A percentile compares a stretch with the other conserved stretches of the same genome.
phyloP scores from a whole-genome alignment of 2,329 filamentous ascomycete genomes.

The Paraconiothyrium brasiliense region DNA sequence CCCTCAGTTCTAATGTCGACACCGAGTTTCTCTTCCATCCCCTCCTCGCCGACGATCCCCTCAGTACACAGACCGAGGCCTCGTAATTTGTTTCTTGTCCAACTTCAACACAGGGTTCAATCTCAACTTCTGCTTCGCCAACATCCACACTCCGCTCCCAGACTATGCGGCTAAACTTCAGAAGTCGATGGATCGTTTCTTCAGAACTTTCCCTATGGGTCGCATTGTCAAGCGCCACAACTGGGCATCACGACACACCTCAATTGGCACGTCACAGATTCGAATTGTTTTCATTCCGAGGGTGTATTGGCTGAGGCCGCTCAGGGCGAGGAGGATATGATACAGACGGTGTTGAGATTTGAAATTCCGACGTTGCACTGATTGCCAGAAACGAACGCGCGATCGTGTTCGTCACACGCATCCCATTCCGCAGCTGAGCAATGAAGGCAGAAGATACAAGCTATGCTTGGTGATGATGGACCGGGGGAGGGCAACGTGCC shows the following conservation, averaged over 20 bases:
- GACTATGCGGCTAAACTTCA: conserved; percentile 66
- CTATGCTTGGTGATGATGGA: conserved; percentile 68
- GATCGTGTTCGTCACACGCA: conserved; percentile 70
- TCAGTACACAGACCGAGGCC: conserved; percentile 66
- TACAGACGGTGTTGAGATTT: conserved; percentile 60
- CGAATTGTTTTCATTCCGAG: conserved; percentile 55
- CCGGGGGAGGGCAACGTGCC: conserved; percentile 66
- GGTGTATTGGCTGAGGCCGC: conserved; percentile 33
- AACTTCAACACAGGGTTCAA: conserved; percentile 68
- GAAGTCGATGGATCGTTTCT: conserved; percentile 70
- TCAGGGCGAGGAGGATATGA: conserved; percentile 50
- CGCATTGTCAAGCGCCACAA: conserved; percentile 66
- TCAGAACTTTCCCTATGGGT: conserved; percentile 63
- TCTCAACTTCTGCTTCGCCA: conserved; percentile 60
- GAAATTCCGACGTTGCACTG: conserved; percentile 71
- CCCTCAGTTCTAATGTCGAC: conserved; percentile 64
- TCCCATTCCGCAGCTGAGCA: conserved; percentile 63
- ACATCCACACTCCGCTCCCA: conserved; percentile 68
- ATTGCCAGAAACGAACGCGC: conserved; percentile 61
- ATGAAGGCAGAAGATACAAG: conserved; percentile 64
- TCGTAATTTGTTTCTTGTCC: conserved; percentile 64
- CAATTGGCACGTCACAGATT: conserved; percentile 51
- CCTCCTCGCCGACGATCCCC: conserved; percentile 17
- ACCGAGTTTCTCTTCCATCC: conserved; percentile 68
- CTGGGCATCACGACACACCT: conserved; percentile 58